These are phyloP conservation scores for Rhexocercosporidium sp. DNA, from an alignment of 2,329 filamentous ascomycete genomes.

Conservation along the genomic window DNA sequence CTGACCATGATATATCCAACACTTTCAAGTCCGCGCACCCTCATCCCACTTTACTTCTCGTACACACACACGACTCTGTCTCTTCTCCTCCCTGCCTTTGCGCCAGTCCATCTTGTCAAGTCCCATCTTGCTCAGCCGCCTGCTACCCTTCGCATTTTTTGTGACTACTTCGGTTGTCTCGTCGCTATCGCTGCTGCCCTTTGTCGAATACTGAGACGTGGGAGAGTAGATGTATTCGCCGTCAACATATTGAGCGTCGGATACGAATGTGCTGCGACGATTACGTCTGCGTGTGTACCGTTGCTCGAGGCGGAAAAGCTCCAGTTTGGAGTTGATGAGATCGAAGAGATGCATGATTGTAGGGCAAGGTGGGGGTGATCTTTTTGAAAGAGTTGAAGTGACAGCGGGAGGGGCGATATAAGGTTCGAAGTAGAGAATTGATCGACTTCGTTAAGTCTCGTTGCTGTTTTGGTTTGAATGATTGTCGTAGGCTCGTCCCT, in stretches of 20 bases:
- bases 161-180: constrained; percentile 19
- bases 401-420: not conserved
- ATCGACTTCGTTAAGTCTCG: not conserved
- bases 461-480: not conserved
- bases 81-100: constrained; percentile 29
- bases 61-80: constrained; percentile 29
- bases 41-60: constrained; percentile 34
- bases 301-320: constrained; percentile 94
- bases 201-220: constrained; percentile 48
- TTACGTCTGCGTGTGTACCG: constrained; percentile 88
- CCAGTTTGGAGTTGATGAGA: constrained; percentile 71
- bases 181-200: constrained; percentile 34
- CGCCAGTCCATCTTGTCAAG: constrained; percentile 38
- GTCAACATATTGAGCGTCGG: constrained; percentile 89
- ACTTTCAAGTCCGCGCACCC: not conserved
- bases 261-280: constrained; percentile 86
- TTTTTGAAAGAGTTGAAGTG: too few species aligned
- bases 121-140: constrained; percentile 34
- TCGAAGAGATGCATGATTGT: constrained; percentile 54
- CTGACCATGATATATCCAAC: constrained; percentile 4
- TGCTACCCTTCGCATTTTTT: constrained; percentile 27
- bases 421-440: not conserved
- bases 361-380: not conserved
- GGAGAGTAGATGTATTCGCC: constrained; percentile 87
- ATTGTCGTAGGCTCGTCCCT: not conserved